Evolutionary conservation across 495 filamentous ascomycete genomes (phyloP).

Genomic region (Penicillium odoratum): DNA sequence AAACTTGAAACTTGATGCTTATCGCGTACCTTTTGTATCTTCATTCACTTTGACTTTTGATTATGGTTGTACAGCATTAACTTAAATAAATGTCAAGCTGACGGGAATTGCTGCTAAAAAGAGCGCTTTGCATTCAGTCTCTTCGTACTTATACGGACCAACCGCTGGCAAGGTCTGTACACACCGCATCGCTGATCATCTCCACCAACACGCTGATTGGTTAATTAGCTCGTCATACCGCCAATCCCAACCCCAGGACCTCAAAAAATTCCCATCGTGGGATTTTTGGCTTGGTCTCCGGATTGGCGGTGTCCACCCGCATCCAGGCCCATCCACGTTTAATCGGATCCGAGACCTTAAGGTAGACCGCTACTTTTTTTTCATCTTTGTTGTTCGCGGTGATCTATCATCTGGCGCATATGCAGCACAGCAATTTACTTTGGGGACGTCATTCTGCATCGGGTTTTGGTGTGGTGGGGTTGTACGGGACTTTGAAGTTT

Average conservation of each 20-base stretch:
- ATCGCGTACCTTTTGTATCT: too few species aligned
- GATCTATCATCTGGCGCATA: constrained; percentile 5
- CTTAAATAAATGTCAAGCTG: neutral
- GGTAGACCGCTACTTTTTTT: constrained; percentile 20
- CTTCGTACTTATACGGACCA: neutral
- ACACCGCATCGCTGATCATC: constrained; percentile 9
- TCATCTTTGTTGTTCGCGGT: constrained; percentile 2
- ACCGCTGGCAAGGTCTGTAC: constrained; percentile 2
- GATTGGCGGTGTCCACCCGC: neutral
- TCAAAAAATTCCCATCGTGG: constrained; percentile 2
- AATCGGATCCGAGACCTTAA: constrained; percentile 4
- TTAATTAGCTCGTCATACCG: constrained; percentile 9
- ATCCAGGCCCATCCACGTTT: neutral
- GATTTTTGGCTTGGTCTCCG: neutral
- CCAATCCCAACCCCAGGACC: constrained; percentile 8
- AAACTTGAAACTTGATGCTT: neutral
- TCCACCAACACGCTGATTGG: constrained; percentile 7
- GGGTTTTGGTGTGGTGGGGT: neutral
- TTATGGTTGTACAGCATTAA: constrained; percentile 1
- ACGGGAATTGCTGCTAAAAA: neutral
- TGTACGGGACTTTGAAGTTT: neutral
- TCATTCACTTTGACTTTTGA: neutral
- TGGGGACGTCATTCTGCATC: constrained; percentile 16
- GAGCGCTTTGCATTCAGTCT: constrained; percentile 1
- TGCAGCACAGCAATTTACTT: neutral